Evolutionary conservation across 2,329 filamentous ascomycete species (phyloP), one percentile per base, ranked within the genome.

Genomic region (Penicillium sp.): DNA sequence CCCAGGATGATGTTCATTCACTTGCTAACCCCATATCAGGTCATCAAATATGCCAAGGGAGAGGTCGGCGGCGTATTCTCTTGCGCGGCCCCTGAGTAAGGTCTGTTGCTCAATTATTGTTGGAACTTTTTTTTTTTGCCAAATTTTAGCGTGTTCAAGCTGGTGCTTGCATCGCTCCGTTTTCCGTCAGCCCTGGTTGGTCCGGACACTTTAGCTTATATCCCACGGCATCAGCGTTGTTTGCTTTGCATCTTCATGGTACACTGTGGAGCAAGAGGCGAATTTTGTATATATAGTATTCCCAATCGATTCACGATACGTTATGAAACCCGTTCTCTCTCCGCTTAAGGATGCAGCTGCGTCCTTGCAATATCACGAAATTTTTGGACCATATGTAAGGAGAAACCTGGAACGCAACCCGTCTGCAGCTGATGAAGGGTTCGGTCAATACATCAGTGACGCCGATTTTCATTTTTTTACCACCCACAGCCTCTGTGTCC

Each of bases 21-120:
- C 9, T 51, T 34, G 22, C 60, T 62, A 58, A 63, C 46, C 9
- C 5, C 1, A 27, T 44, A 18, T 24, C 43, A 65, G 62, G 82
- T 91, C 24, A 80, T 90, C 54, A 84, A 86, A 9, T 94, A 91
- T 65, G 71, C 81, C 21, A 71, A 78, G 1, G 81, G 82, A 1
- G 74, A 75, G 1, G 88, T 92, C 31, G 80, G 85, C 2, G 83
- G 85, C 1, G 83, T 89, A 1, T 94, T 93, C 65, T 84, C 83
- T 1, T 93, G 90, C 67, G 79, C 78, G 16, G 31, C 49, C 18
- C 56, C 56, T n/a, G 14, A 49, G n/a, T 45, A 50, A 59, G 46
- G 7, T 18, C 4, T 18, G 4, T 16, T 18, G 5, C 14, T 29
- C 18, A 36, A 14, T 50, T 13, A 11, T 34, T 11, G 10, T 44